phyloP scores from a whole-genome alignment of 2,329 filamentous ascomycete species.

The Gnomoniopsis smithogilvyi region DNA sequence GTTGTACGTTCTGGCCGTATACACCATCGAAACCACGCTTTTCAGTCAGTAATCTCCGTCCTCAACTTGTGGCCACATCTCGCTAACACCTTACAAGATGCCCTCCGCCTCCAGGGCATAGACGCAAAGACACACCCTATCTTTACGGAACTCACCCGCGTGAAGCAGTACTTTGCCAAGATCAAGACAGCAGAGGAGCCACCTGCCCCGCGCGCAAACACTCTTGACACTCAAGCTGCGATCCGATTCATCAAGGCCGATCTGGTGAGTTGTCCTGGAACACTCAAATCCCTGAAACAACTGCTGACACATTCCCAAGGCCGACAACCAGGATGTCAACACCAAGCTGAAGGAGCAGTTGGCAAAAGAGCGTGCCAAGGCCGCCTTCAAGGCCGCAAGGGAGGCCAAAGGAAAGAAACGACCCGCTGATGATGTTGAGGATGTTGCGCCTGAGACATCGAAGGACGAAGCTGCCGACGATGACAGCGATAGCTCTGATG shows the following conservation, averaged over 20 bases:
- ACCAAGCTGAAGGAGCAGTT: slow-evolving; percentile 53
- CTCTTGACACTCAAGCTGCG: slow-evolving; percentile 72
- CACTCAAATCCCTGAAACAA: background rate
- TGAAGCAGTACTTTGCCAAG: slow-evolving; percentile 90
- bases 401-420: slow-evolving; percentile 30
- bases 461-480: slow-evolving; percentile 16
- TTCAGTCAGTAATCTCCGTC: slow-evolving; percentile 60
- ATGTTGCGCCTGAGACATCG: slow-evolving; percentile 17
- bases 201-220: slow-evolving; percentile 48
- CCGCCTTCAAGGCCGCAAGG: slow-evolving; percentile 31
- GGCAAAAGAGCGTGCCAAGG: slow-evolving; percentile 53
- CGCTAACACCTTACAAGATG: slow-evolving; percentile 44
- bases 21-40: slow-evolving; percentile 84
- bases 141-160: slow-evolving; percentile 78
- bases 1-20: slow-evolving; percentile 82
- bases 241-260: slow-evolving; percentile 79
- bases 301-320: slow-evolving; percentile 27
- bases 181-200: slow-evolving; percentile 74
- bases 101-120: slow-evolving; percentile 73
- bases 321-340: slow-evolving; percentile 50
- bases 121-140: slow-evolving; percentile 83
- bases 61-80: background rate
- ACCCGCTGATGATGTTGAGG: slow-evolving; percentile 24
- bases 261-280: slow-evolving; percentile 49
- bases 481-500: slow-evolving; percentile 3